Evolutionary conservation across 2,329 filamentous ascomycete species (phyloP).

Genomic region (Penicillium sp.): DNA sequence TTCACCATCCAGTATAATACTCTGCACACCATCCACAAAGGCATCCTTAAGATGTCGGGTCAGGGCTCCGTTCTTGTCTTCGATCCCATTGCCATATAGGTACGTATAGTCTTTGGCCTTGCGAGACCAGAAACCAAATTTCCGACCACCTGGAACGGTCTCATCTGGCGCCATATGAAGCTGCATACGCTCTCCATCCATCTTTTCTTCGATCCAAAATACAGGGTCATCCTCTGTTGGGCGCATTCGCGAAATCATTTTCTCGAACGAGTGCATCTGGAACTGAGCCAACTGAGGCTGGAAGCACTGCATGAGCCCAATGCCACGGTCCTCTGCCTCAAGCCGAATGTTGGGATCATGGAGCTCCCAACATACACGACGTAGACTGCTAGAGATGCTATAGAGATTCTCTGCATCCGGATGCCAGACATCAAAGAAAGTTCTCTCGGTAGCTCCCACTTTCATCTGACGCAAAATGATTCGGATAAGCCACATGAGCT

Average conservation of each 20-base stretch:
- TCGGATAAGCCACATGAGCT: slow-evolving; percentile 88
- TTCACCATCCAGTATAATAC: slow-evolving; percentile 88
- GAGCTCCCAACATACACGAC: slow-evolving; percentile 91
- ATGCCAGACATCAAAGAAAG: slow-evolving; percentile 77
- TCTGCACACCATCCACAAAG: slow-evolving; percentile 71
- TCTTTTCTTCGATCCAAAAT: slow-evolving; percentile 97
- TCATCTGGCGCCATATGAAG: slow-evolving; percentile 79
- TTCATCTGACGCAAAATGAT: slow-evolving; percentile 82
- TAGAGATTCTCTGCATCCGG: slow-evolving; percentile 72
- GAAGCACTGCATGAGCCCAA: slow-evolving; percentile 87
- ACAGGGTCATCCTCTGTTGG: slow-evolving; percentile 63
- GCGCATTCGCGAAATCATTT: slow-evolving; percentile 65
- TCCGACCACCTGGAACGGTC: slow-evolving; percentile 59
- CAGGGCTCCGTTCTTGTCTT: slow-evolving; percentile 68
- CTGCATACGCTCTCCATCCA: slow-evolving; percentile 96
- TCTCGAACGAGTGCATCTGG: slow-evolving; percentile 74
- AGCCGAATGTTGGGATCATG: slow-evolving; percentile 66
- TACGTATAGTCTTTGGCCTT: slow-evolving; percentile 97
- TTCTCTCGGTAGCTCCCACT: slow-evolving; percentile 75
- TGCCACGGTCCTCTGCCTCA: slow-evolving; percentile 66
- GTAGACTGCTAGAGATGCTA: slow-evolving; percentile 82
- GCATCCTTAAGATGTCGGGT: slow-evolving; percentile 73
- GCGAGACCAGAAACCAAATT: slow-evolving; percentile 86
- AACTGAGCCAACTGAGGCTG: slow-evolving; percentile 93
- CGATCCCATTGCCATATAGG: slow-evolving; percentile 72